These are phyloP conservation scores for Xylariaceae sp. DNA, from an alignment of 2,329 filamentous ascomycete genomes.

Conservation along the genomic window DNA sequence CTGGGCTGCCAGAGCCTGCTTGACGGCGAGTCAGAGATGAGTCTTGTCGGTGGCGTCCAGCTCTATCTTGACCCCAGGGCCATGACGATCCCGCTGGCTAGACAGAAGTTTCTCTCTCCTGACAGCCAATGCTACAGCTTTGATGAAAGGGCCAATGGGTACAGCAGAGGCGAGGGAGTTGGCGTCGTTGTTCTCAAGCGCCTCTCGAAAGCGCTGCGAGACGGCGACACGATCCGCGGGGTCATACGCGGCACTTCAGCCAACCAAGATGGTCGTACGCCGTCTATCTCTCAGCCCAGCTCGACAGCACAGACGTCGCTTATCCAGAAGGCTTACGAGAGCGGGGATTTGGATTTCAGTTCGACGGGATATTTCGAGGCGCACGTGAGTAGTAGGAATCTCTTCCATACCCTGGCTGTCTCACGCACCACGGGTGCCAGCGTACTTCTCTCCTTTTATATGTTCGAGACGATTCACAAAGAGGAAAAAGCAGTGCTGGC, in stretches of 20 bases:
- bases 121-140: constrained; percentile 25
- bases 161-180: constrained; percentile 40
- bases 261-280: constrained; percentile 34
- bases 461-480: too few relatives aligned
- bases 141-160: constrained; percentile 37
- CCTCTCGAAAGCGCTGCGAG: constrained; percentile 34
- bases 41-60: neutral
- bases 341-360: constrained; percentile 15
- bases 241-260: constrained; percentile 27
- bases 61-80: neutral
- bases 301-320: constrained; percentile 21
- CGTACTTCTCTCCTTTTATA: too few relatives aligned
- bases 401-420: too few relatives aligned
- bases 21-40: constrained; percentile 1
- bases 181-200: constrained; percentile 37
- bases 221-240: constrained; percentile 32
- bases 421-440: too few relatives aligned
- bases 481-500: too few relatives aligned
- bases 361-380: constrained; percentile 28
- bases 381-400: too few relatives aligned
- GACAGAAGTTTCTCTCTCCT: constrained; percentile 4
- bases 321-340: constrained; percentile 23
- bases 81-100: neutral
- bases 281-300: constrained; percentile 19
- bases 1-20: constrained; percentile 1